Percentiles rank a stretch among this genome's conserved stretches.
Evolutionary conservation across 257 asterid genomes (phyloP).

Genomic region (Eucommia ulmoides): DNA sequence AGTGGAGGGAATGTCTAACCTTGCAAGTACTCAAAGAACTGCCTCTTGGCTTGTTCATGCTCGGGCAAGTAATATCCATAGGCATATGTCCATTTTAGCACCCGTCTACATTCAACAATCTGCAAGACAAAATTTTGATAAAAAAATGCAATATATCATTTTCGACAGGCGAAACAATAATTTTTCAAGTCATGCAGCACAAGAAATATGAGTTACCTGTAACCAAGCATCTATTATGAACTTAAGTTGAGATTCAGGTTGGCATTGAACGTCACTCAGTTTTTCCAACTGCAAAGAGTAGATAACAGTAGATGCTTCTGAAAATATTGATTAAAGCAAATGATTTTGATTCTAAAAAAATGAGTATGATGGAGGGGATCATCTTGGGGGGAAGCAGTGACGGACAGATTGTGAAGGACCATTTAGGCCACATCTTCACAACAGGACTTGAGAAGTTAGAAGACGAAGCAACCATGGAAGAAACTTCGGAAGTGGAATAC

Average conservation of each 20-base stretch:
- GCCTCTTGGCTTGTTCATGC: constrained; percentile 52
- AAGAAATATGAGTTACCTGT: constrained; percentile 38
- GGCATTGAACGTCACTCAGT: constrained; percentile 76
- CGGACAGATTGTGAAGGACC: too few species aligned
- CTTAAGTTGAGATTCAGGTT: constrained; percentile 95
- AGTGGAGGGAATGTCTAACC: constrained; percentile 27
- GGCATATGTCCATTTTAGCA: constrained; percentile 95
- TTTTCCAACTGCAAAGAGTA: constrained; percentile 71
- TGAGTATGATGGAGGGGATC: too few species aligned
- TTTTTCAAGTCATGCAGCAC: neutral
- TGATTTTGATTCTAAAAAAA: too few species aligned
- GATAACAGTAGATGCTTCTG: too few species aligned
- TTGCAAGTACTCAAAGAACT: constrained; percentile 89
- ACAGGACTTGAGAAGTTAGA: too few species aligned
- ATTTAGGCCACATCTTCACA: too few species aligned
- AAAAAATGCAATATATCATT: neutral
- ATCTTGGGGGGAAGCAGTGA: too few species aligned
- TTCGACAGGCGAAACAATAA: neutral
- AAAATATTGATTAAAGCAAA: too few species aligned
- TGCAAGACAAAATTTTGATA: constrained; percentile 21
- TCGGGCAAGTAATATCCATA: constrained; percentile 87
- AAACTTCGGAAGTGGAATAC: too few species aligned
- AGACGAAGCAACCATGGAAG: too few species aligned
- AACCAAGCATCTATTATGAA: constrained; percentile 93
- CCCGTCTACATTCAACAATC: constrained; percentile 98